A percentile compares a stretch with the other conserved stretches of the same genome.
Conservation (phyloP, 2,329 filamentous ascomycete species). For the Fusarium annulatum region DNA sequence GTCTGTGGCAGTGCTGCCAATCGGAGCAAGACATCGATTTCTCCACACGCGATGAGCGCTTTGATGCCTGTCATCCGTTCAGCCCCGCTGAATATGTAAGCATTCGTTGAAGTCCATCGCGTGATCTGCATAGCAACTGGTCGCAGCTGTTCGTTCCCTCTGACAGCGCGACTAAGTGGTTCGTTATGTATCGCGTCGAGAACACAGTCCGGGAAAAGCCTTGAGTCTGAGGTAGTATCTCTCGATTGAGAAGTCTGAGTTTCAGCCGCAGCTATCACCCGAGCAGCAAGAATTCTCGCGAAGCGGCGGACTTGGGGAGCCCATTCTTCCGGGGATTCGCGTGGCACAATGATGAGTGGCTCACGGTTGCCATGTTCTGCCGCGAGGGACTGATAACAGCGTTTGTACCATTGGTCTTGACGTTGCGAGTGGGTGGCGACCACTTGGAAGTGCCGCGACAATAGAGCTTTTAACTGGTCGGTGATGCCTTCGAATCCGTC, state of each 20-base stretch:
- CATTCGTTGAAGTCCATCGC: too few relatives aligned
- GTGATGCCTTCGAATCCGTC: rapidly evolving
- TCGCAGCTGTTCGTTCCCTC: too few relatives aligned
- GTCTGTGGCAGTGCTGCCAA: too few relatives aligned
- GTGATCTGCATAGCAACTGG: too few relatives aligned
- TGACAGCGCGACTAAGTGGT: too few relatives aligned
- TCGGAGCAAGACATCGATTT: too few relatives aligned
- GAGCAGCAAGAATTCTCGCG: neutral
- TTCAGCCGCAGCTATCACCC: neutral
- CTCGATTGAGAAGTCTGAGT: neutral
- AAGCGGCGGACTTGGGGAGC: neutral
- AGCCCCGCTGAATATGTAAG: too few relatives aligned
- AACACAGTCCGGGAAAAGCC: too few relatives aligned
- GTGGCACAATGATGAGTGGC: neutral
- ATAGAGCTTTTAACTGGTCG: neutral
- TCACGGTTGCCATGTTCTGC: neutral
- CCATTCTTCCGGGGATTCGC: neutral
- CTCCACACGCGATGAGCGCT: too few relatives aligned
- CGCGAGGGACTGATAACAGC: neutral
- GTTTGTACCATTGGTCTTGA: conserved; percentile 23
- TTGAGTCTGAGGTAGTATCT: too few relatives aligned
- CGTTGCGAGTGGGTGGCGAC: conserved; percentile 2
- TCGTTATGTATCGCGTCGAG: too few relatives aligned
- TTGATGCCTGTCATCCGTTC: too few relatives aligned
- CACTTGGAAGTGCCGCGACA: conserved; percentile 2